Evolutionary conservation across 495 filamentous ascomycete genomes (phyloP).

Genomic region (Sporormia fimetaria): DNA sequence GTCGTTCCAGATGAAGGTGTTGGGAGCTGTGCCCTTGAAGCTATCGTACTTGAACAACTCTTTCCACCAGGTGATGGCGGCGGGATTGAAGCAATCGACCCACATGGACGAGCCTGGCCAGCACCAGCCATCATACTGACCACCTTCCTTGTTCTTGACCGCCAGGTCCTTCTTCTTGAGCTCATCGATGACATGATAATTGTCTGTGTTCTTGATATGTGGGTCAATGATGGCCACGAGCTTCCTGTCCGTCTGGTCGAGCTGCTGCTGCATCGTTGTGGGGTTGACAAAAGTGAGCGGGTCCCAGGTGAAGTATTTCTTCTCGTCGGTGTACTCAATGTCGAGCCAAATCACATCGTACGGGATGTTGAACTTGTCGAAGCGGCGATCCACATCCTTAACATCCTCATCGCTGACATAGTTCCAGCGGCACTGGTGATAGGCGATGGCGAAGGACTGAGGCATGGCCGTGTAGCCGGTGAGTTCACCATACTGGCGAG

Average conservation of each 20-base stretch:
- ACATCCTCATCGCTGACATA: slow-evolving; percentile 95
- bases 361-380: slow-evolving; percentile 86
- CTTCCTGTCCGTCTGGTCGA: slow-evolving; percentile 75
- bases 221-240: slow-evolving; percentile 92
- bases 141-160: slow-evolving; percentile 78
- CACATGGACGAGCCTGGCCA: slow-evolving; percentile 96
- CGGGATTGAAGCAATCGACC: slow-evolving; percentile 89
- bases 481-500: slow-evolving; percentile 73
- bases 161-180: slow-evolving; percentile 72
- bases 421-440: slow-evolving; percentile 98
- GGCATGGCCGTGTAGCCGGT: slow-evolving; percentile 89
- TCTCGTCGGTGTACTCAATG: slow-evolving; percentile 89
- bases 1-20: slow-evolving; percentile 95
- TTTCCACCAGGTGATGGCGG: slow-evolving; percentile 79
- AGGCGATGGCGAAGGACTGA: slow-evolving; percentile 80
- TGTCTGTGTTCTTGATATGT: slow-evolving; percentile 84
- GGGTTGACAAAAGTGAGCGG: slow-evolving; percentile 74
- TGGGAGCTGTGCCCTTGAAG: slow-evolving; percentile 71
- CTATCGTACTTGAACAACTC: slow-evolving; percentile 72
- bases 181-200: slow-evolving; percentile 65
- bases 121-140: slow-evolving; percentile 90
- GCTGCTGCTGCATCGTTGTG: slow-evolving; percentile 71
- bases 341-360: slow-evolving; percentile 99
- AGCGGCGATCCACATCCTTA: slow-evolving; percentile 88
- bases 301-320: slow-evolving; percentile 98